Percentiles rank a stretch among this genome's conserved stretches.
These are phyloP conservation scores for Termitomyces sp. DNA, from an alignment of 768 basidiomycete species.

Conservation along the genomic window DNA sequence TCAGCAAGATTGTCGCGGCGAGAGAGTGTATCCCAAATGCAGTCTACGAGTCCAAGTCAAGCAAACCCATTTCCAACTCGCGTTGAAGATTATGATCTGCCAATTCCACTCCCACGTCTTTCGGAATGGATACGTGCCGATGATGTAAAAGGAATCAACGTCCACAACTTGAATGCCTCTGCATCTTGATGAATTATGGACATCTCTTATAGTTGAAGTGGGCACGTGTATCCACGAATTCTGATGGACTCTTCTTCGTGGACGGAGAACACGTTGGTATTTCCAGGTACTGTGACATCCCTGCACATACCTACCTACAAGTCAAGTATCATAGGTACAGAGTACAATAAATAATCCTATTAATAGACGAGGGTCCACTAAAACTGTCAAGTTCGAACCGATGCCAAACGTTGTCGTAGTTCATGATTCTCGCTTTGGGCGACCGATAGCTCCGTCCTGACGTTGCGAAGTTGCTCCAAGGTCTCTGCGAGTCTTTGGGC, in stretches of 20 bases:
- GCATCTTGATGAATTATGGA: constrained; percentile 10
- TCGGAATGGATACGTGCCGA: constrained; percentile 52
- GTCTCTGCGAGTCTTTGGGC: constrained; percentile 43
- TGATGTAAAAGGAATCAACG: constrained; percentile 19
- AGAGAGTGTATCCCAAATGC: constrained; percentile 16
- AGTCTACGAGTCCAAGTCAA: constrained; percentile 15
- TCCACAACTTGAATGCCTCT: constrained; percentile 14
- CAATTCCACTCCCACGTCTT: constrained; percentile 45
- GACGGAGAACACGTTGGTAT: background rate
- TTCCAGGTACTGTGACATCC: constrained; percentile 7
- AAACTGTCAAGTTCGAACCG: background rate
- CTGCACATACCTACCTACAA: background rate
- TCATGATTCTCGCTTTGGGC: constrained; percentile 48
- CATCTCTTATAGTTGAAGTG: background rate
- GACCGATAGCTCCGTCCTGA: constrained; percentile 35
- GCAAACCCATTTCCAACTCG: constrained; percentile 32
- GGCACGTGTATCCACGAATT: background rate
- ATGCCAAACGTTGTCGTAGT: constrained; percentile 35
- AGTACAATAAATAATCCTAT: background rate
- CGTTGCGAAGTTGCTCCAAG: constrained; percentile 40
- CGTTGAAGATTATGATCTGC: constrained; percentile 43
- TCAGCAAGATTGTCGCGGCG: constrained; percentile 25
- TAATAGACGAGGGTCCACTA: too few relatives aligned
- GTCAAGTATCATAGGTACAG: background rate
- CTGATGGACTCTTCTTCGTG: background rate